Percentiles rank a stretch among this genome's conserved stretches.
Evolutionary conservation across 2,329 filamentous ascomycete species (phyloP).

Genomic region (Trichoderma asperellum): DNA sequence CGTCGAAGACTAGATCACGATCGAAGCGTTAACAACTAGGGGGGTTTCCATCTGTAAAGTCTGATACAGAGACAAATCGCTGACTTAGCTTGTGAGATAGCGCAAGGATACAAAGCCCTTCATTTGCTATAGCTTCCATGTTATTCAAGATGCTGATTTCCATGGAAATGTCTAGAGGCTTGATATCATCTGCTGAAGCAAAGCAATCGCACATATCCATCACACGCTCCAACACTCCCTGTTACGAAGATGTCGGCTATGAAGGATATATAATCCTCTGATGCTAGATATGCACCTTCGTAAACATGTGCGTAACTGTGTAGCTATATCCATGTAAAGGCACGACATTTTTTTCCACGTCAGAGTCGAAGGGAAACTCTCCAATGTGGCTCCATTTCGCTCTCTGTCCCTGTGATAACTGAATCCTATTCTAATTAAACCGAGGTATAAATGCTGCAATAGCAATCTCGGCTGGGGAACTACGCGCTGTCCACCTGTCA

Average conservation of each 20-base stretch:
- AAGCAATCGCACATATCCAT: slow-evolving; percentile 61
- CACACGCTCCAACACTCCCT: slow-evolving; percentile 67
- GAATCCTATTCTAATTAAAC: slow-evolving; percentile 49
- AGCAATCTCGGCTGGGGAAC: slow-evolving; percentile 60
- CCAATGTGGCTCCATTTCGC: slow-evolving; percentile 47
- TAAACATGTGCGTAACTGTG: slow-evolving; percentile 50
- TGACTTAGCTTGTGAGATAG: slow-evolving; percentile 50
- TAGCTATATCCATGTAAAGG: slow-evolving; percentile 46
- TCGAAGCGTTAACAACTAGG: slow-evolving; percentile 45
- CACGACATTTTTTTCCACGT: slow-evolving; percentile 63
- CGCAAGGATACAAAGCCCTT: slow-evolving; percentile 68
- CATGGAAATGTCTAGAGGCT: slow-evolving; percentile 43
- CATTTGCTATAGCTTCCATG: slow-evolving; percentile 67
- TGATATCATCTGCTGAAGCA: slow-evolving; percentile 44
- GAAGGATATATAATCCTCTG: no score
- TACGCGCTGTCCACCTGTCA: slow-evolving; percentile 48
- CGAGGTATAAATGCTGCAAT: slow-evolving; percentile 61
- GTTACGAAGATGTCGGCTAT: not conserved
- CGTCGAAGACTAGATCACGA: slow-evolving; percentile 62
- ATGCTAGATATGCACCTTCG: slow-evolving; percentile 43
- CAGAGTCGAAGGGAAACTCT: slow-evolving; percentile 62
- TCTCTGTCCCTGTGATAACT: slow-evolving; percentile 34
- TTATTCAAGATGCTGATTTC: slow-evolving; percentile 61
- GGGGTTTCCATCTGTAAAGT: slow-evolving; percentile 36
- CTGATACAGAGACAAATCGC: slow-evolving; percentile 34